Base-by-base conservation (phyloP, 441 rosid genomes). In the Hura crepitans region DNA sequence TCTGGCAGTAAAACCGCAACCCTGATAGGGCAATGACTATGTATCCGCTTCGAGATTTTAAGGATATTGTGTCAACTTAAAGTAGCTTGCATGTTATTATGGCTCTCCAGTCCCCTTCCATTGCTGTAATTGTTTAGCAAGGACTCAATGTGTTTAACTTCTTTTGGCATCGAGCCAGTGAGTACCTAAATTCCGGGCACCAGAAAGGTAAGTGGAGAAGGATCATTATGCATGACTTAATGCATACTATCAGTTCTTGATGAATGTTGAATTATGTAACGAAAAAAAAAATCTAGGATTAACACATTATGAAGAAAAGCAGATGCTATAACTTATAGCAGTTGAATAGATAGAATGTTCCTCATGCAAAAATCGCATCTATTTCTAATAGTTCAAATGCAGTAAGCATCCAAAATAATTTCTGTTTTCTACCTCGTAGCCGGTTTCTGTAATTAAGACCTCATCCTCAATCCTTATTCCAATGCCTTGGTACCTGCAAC, bases 401-500 rank as follows among this genome's bases (percentile, higher is more conserved):
- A 49, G 18, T 35, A 6, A 23, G 17, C n/a, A 31, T 46, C 20
- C 11, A 27, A 37, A 66, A 70, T 50, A 37, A 37, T 11, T 46
- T 53, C 22, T 66, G 15, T 12, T 74, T 61, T 62, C 68, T 80
- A 90, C 96, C 95, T 92, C 98, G 50, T 80, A 72, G 68, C 99
- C 98, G 15, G 91, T 83, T 75, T 91, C 97, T 12, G 99, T 95
- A 72, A 95, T 92, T 65, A 92, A 86, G 78, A 92, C 95, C 18
- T 95, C 98, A 80, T 95, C 99, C 78, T 95, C 98, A 8, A 92
- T 92, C 88, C 99, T 85, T 81, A 95, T 83, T 43, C 99, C 99
- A 15, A 81, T 86, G 69, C 96, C 98, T 77, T 66, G 83, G 74
- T 84, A 89, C 86, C 99, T 92, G 82, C 80, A 82, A 49, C 17